Percentiles rank a stretch among this genome's conserved stretches.
Conservation (phyloP, 1,284 basidiomycete species). For the Microbotryomycetes sp. region DNA sequence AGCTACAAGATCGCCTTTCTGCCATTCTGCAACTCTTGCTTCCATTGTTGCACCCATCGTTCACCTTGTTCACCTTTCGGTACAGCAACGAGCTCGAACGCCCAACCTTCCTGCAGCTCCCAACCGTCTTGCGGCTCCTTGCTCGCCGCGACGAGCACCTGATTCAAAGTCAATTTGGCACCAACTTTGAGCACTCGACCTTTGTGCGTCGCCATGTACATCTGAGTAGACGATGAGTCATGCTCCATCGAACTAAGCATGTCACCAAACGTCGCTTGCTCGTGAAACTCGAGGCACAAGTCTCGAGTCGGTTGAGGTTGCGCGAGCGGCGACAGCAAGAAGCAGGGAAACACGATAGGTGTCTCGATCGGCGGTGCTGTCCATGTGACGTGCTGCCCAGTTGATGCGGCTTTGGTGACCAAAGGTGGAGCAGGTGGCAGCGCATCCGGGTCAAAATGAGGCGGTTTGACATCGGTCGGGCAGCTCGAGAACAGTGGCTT, state of each 20-base stretch:
- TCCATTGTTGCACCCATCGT: slow-evolving; percentile 85
- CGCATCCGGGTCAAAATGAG: slow-evolving; percentile 48
- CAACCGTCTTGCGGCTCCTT: slow-evolving; percentile 60
- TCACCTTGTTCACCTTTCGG: slow-evolving; percentile 72
- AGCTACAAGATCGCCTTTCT: slow-evolving; percentile 21
- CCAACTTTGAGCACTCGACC: slow-evolving; percentile 81
- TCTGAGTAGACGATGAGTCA: slow-evolving; percentile 71
- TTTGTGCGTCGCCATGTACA: slow-evolving; percentile 75
- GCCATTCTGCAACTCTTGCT: slow-evolving; percentile 45
- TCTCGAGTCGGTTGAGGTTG: slow-evolving; percentile 66
- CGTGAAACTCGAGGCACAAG: slow-evolving; percentile 76
- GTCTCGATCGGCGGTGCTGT: slow-evolving; percentile 50
- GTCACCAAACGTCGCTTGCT: slow-evolving; percentile 71
- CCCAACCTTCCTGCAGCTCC: slow-evolving; percentile 74
- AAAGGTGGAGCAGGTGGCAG: slow-evolving; percentile 38
- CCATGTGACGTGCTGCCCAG: slow-evolving; percentile 52
- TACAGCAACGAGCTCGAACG: slow-evolving; percentile 66
- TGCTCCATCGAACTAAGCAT: slow-evolving; percentile 59
- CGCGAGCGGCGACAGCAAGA: slow-evolving; percentile 88
- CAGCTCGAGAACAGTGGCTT: slow-evolving; percentile 19
- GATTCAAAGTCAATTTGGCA: slow-evolving; percentile 72
- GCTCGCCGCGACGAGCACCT: slow-evolving; percentile 53
- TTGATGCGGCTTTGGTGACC: slow-evolving; percentile 14
- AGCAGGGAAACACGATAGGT: slow-evolving; percentile 74
- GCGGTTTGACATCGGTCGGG: slow-evolving; percentile 46